Evolutionary conservation across 2,329 filamentous ascomycete genomes (phyloP).

Genomic region (Botryotinia globosa): DNA sequence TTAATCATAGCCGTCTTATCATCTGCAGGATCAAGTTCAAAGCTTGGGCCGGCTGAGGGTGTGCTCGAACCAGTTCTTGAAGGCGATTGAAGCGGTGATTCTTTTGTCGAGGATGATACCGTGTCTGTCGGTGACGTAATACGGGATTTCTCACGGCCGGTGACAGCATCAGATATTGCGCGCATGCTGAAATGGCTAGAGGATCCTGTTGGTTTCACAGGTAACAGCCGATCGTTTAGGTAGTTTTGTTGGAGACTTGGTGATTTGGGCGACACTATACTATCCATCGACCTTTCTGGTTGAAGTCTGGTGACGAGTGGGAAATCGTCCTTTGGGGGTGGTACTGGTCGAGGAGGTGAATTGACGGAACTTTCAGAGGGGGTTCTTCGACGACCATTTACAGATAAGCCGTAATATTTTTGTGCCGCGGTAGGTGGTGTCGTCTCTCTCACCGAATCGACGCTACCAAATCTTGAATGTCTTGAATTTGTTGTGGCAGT

Average conservation of each 20-base stretch:
- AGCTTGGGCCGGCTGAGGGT: constrained; percentile 64
- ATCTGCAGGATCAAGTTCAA: constrained; percentile 76
- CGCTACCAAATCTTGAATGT: constrained; percentile 76
- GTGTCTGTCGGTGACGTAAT: constrained; percentile 48
- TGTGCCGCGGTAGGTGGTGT: constrained; percentile 61
- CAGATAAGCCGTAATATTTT: constrained; percentile 61
- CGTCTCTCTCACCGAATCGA: constrained; percentile 68
- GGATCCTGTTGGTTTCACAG: constrained; percentile 48
- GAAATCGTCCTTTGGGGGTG: constrained; percentile 52
- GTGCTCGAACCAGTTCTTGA: constrained; percentile 75
- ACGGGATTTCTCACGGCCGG: constrained; percentile 53
- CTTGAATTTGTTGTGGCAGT: constrained; percentile 64
- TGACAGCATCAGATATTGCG: constrained; percentile 77
- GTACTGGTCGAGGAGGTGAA: constrained; percentile 61
- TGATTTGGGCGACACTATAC: constrained; percentile 40
- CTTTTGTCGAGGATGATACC: constrained; percentile 45
- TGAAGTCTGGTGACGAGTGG: constrained; percentile 63
- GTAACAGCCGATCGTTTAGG: constrained; percentile 50
- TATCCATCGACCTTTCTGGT: constrained; percentile 32
- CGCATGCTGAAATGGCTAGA: constrained; percentile 66
- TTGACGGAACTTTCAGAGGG: constrained; percentile 51
- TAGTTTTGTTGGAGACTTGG: constrained; percentile 44
- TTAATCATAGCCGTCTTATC: constrained; percentile 53
- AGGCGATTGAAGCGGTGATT: constrained; percentile 59
- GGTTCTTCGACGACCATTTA: constrained; percentile 39